A percentile compares a stretch with the other conserved stretches of the same genome.
phyloP scores from a whole-genome alignment of 768 basidiomycete genomes.

The Gautieria morchelliformis region DNA sequence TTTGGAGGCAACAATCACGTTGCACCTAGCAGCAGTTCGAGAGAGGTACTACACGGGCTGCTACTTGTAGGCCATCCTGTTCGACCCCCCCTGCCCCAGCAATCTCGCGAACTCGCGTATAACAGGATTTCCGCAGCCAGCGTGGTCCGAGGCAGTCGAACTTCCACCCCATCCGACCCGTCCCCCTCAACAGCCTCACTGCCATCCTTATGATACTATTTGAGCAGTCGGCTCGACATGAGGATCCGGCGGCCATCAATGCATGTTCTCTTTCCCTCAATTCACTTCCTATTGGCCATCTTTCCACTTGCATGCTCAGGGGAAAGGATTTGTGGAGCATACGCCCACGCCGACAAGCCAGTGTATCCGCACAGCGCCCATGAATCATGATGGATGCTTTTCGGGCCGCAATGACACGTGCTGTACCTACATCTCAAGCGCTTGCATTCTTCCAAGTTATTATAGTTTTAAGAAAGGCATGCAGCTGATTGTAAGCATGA shows the following conservation, averaged over 20 bases:
- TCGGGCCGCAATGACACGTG: background rate
- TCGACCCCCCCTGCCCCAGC: too few species aligned
- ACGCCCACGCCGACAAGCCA: background rate
- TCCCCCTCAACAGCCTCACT: constrained; percentile 18
- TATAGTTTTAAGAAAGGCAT: too few species aligned
- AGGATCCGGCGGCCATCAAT: constrained; percentile 21
- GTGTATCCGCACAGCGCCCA: background rate
- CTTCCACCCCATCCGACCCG: constrained; percentile 10
- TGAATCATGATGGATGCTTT: background rate
- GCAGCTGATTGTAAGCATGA: constrained; percentile 15
- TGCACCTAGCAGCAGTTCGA: too few species aligned
- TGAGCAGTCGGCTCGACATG: constrained; percentile 12
- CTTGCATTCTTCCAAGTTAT: background rate
- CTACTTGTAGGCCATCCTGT: too few species aligned
- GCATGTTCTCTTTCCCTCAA: background rate
- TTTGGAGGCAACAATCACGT: too few species aligned
- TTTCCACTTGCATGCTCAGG: background rate
- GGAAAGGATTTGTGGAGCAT: background rate
- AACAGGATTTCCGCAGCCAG: constrained; percentile 10
- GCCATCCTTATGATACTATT: constrained; percentile 21
- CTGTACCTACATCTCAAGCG: background rate
- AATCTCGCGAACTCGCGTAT: too few species aligned
- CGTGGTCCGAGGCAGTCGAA: constrained; percentile 10
- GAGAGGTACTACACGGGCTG: too few species aligned
- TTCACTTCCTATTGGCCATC: background rate